phyloP scores from a whole-genome alignment of 768 basidiomycete species.

The Suillus ampliporus region DNA sequence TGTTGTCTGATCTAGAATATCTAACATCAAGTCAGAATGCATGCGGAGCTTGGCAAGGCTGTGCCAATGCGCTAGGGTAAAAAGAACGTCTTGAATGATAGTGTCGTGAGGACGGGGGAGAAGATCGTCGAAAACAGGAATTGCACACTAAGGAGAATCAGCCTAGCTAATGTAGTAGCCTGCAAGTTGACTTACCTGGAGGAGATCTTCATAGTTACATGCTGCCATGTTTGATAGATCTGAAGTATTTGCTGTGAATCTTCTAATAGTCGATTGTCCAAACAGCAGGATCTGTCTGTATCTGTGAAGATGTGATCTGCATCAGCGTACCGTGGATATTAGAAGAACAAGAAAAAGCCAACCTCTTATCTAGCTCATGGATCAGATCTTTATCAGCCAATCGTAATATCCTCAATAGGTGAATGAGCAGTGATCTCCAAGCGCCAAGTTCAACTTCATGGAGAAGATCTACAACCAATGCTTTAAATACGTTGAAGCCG shows the following conservation, averaged over 20 bases:
- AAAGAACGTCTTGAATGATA: conserved; percentile 19
- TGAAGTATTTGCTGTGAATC: conserved; percentile 37
- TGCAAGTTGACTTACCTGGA: conserved; percentile 26
- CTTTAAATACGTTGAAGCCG: conserved; percentile 31
- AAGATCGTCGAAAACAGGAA: conserved; percentile 22
- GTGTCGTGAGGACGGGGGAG: conserved; percentile 19
- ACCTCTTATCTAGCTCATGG: conserved; percentile 28
- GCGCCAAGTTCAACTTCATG: conserved; percentile 47
- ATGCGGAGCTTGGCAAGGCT: conserved; percentile 22
- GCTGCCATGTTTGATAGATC: conserved; percentile 42
- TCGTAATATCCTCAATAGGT: conserved; percentile 42
- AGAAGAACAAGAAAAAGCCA: neutral
- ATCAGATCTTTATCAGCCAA: conserved; percentile 7
- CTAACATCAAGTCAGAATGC: conserved; percentile 21
- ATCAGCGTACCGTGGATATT: neutral
- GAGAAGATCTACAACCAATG: conserved; percentile 42
- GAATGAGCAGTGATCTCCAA: conserved; percentile 41
- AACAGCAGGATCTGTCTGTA: conserved; percentile 37
- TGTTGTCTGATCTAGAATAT: conserved; percentile 16
- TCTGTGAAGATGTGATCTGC: conserved; percentile 20
- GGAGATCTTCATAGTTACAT: conserved; percentile 42
- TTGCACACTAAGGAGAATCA: conserved; percentile 15
- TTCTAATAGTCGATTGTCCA: conserved; percentile 36
- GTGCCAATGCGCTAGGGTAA: conserved; percentile 24
- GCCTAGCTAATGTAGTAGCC: neutral